These are phyloP conservation scores for Pilobolus umbonatus DNA, from an alignment of 192 early-diverging fungal species.

Conservation along the genomic window DNA sequence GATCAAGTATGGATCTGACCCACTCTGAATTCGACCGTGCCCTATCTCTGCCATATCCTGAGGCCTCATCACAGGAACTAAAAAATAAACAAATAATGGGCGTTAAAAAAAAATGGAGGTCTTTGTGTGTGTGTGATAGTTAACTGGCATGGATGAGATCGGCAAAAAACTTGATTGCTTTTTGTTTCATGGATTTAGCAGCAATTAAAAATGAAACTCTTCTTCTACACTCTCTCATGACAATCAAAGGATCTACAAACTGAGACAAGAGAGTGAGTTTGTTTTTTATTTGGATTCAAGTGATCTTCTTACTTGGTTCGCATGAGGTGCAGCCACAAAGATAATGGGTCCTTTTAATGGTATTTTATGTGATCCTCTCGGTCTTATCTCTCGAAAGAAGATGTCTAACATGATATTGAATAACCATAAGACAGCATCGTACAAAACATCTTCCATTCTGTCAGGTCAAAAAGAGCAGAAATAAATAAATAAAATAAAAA, in stretches of 20 bases:
- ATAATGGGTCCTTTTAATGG: constrained; percentile 89
- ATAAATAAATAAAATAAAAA: too few relatives aligned
- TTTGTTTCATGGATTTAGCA: constrained; percentile 83
- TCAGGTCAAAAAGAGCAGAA: too few relatives aligned
- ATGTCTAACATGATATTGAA: constrained; percentile 67
- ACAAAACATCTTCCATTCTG: constrained; percentile 32
- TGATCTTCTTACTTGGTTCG: constrained; percentile 54
- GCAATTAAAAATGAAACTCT: constrained; percentile 78
- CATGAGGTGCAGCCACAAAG: constrained; percentile 84
- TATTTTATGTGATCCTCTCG: constrained; percentile 76
- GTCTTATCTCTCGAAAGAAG: constrained; percentile 89
- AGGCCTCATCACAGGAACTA: constrained; percentile 88
- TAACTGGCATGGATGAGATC: constrained; percentile 71
- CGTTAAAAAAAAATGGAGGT: background rate
- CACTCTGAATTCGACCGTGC: constrained; percentile 60
- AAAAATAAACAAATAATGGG: background rate
- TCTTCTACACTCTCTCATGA: constrained; percentile 77
- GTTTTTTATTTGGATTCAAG: background rate
- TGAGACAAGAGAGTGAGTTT: constrained; percentile 23
- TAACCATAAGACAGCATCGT: constrained; percentile 66
- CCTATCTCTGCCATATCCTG: constrained; percentile 84
- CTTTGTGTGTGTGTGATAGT: constrained; percentile 15
- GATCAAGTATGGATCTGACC: constrained; percentile 61
- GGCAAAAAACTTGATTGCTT: constrained; percentile 77
- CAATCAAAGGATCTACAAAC: constrained; percentile 93